These are phyloP conservation scores for Emmonsia crescens DNA, from an alignment of 2,329 filamentous ascomycete species.

Conservation along the genomic window DNA sequence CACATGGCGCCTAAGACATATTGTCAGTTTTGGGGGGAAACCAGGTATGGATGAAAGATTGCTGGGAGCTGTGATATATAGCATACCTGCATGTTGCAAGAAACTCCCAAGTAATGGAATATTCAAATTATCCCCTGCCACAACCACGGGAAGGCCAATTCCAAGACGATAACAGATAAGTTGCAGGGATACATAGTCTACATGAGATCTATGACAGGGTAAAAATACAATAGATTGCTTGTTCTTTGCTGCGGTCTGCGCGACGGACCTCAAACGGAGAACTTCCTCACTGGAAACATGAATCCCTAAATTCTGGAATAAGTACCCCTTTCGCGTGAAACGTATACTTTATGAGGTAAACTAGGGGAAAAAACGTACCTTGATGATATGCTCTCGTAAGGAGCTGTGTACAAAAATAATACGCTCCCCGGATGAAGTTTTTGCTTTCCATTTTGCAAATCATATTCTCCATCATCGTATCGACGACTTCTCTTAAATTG, in stretches of 20 bases:
- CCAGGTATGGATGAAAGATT: neutral
- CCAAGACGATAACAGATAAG: slow-evolving; percentile 92
- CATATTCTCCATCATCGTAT: slow-evolving; percentile 85
- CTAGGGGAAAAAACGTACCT: slow-evolving; percentile 33
- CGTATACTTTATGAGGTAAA: neutral
- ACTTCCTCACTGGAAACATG: slow-evolving; percentile 95
- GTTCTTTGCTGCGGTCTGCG: slow-evolving; percentile 68
- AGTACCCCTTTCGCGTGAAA: neutral
- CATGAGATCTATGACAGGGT: slow-evolving; percentile 86
- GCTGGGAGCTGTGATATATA: neutral
- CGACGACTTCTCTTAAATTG: slow-evolving; percentile 67
- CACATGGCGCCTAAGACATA: slow-evolving; percentile 63
- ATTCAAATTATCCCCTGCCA: slow-evolving; percentile 93
- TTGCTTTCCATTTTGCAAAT: slow-evolving; percentile 99
- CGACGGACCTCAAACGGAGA: slow-evolving; percentile 66
- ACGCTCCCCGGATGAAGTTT: slow-evolving; percentile 79
- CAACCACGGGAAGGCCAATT: slow-evolving; percentile 77
- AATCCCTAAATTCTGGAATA: slow-evolving; percentile 44
- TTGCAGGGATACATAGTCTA: slow-evolving; percentile 92
- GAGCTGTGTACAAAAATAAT: slow-evolving; percentile 79
- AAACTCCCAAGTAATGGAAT: slow-evolving; percentile 84
- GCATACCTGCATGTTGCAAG: slow-evolving; percentile 70
- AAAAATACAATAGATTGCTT: slow-evolving; percentile 95
- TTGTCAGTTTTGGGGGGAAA: slow-evolving; percentile 11
- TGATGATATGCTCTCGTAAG: slow-evolving; percentile 91